Evolutionary conservation across 1,284 basidiomycete species (phyloP).

Genomic region (Psilocybe mexicana): DNA sequence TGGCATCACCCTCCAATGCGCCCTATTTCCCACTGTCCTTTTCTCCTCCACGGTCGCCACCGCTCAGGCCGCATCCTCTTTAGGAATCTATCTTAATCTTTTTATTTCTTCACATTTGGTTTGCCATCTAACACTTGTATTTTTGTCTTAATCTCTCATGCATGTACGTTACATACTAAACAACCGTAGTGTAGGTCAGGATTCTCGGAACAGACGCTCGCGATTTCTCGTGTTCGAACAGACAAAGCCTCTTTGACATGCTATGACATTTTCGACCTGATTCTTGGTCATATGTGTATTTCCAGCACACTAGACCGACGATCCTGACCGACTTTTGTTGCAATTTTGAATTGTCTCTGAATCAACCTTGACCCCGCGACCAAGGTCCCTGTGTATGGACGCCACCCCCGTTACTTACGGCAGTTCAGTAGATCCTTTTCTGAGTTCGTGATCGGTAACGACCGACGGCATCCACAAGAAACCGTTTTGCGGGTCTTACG

Average conservation of each 20-base stretch:
- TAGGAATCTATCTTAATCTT: slow-evolving; percentile 19
- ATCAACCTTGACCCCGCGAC: too few species aligned
- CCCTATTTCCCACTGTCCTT: slow-evolving; percentile 61
- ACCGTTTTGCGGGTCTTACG: neutral
- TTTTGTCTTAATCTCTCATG: slow-evolving; percentile 1
- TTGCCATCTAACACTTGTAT: neutral
- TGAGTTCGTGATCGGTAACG: neutral
- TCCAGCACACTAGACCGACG: too few species aligned
- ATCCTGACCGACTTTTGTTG: too few species aligned
- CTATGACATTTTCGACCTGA: too few species aligned
- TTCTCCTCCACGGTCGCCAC: slow-evolving; percentile 61
- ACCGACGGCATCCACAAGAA: neutral
- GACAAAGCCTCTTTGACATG: too few species aligned
- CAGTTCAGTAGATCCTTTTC: neutral
- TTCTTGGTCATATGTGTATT: too few species aligned
- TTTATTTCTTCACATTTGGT: neutral
- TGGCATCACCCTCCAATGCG: slow-evolving; percentile 63
- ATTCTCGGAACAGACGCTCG: too few species aligned
- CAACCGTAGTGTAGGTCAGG: neutral
- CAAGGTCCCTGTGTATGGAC: too few species aligned
- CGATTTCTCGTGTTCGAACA: too few species aligned
- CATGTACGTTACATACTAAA: neutral
- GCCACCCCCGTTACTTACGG: too few species aligned
- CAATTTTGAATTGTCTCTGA: too few species aligned
- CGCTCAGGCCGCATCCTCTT: slow-evolving; percentile 49